Percentiles rank a stretch among this genome's conserved stretches.
These are phyloP conservation scores for Naumovozyma castellii DNA, from an alignment of 805 yeast genomes.

Conservation along the genomic window DNA sequence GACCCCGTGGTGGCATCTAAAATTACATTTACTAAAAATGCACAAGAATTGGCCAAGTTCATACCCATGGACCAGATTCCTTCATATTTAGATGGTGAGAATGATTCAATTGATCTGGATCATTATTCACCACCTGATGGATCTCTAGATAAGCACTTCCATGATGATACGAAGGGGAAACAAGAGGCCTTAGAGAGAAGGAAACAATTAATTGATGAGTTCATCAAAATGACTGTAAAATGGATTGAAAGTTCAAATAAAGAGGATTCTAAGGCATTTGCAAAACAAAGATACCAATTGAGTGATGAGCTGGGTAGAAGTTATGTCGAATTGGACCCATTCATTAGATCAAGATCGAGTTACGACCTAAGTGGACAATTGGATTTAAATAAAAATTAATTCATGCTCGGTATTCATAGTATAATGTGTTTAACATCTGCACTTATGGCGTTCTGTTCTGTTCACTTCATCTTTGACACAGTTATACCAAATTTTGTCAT, in stretches of 20 bases:
- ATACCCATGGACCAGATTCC: slow-evolving; percentile 58
- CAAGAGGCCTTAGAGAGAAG: slow-evolving; percentile 42
- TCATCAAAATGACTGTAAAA: slow-evolving; percentile 54
- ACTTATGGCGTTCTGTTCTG: neutral
- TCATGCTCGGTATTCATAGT: neutral
- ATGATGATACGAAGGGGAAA: slow-evolving; percentile 39
- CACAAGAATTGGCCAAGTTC: slow-evolving; percentile 55
- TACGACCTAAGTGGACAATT: slow-evolving; percentile 69
- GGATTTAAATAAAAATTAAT: slow-evolving; percentile 7
- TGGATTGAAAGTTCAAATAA: slow-evolving; percentile 57
- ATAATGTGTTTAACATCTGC: neutral
- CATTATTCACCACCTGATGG: slow-evolving; percentile 53
- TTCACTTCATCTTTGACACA: too few species aligned
- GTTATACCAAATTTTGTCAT: too few species aligned
- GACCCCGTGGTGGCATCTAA: slow-evolving; percentile 95
- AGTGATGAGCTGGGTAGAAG: slow-evolving; percentile 48
- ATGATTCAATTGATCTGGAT: slow-evolving; percentile 44
- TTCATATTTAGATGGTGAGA: slow-evolving; percentile 59
- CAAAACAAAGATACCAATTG: slow-evolving; percentile 45
- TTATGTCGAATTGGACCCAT: slow-evolving; percentile 68
- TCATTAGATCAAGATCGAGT: slow-evolving; percentile 65
- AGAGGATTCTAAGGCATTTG: slow-evolving; percentile 38
- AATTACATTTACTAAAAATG: slow-evolving; percentile 68
- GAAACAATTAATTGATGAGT: slow-evolving; percentile 40
- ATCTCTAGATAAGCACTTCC: slow-evolving; percentile 43